Evolutionary conservation across 2,329 filamentous ascomycete species (phyloP), one percentile per base, ranked within the genome.

Genomic region (Exserohilum turcica): DNA sequence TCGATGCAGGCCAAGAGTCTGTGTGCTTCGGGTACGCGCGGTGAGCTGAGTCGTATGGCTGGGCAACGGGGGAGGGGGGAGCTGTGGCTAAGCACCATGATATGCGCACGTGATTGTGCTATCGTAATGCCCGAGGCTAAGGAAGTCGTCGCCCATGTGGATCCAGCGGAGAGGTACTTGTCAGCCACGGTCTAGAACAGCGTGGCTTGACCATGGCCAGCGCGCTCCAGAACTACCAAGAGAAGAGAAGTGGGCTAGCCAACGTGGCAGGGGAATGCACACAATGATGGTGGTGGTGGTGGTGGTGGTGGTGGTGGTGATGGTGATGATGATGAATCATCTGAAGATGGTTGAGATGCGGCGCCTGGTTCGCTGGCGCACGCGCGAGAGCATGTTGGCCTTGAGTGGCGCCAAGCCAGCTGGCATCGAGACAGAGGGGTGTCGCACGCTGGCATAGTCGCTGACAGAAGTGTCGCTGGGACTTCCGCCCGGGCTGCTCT

Each of bases 321-420:
- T 21, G 35, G 12, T 42, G 7, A 4, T 24, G 16, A 50, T 33
- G 31, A n/a, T 43, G 28, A 10, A 32, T 24, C 21, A 16, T 56
- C 68, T 71, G 71, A 75, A 75, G 53, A 75, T 70, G 51, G 61
- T 59, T 18, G 71, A 74, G 44, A 75, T 60, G 48, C 65, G 65
- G 48, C 65, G 65, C 68, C 74, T 75, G 55, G 71, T 73, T 59
- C 64, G 69, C 44, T 59, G 58, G 42, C 71, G 66, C 52, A 72
- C 66, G 53, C 70, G 73, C 52, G 68, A 70, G 32, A 74, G 47
- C 52, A 74, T 59, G 52, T 70, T 64, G 48, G 64, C 53, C 47
- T 67, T 71, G 56, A 68, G 68, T 7, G 63, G 57, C 48, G 65
- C 60, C 12, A 59, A 60, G 13, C 65, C 64, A 38, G 65, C 63